These are phyloP conservation scores for Tirmania nivea DNA, from an alignment of 495 filamentous ascomycete species.

Conservation along the genomic window DNA sequence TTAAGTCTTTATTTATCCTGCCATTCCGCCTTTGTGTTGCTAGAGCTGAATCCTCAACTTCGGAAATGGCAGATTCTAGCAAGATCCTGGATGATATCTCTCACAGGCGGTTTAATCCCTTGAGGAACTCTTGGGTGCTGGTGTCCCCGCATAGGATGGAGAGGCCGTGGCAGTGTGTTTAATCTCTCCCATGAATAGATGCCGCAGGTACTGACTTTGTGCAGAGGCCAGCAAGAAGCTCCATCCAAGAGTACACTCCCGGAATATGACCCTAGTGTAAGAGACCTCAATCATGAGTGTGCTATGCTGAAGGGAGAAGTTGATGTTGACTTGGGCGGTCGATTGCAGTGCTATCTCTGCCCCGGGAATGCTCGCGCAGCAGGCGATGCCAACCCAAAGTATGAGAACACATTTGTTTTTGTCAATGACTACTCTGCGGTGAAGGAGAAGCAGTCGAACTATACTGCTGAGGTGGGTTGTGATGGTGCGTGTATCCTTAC, in stretches of 20 bases:
- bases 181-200: too few species aligned
- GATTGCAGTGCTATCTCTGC: slow-evolving; percentile 66
- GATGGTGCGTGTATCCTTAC: slow-evolving; percentile 24
- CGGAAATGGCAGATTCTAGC: background rate
- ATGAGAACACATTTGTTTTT: slow-evolving; percentile 74
- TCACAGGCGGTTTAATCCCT: slow-evolving; percentile 79
- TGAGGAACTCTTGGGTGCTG: slow-evolving; percentile 72
- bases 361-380: slow-evolving; percentile 82
- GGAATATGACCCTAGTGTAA: slow-evolving; percentile 50
- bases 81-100: slow-evolving; percentile 85
- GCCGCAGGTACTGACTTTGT: background rate
- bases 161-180: slow-evolving; percentile 88
- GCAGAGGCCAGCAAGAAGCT: slow-evolving; percentile 74
- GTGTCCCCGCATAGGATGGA: slow-evolving; percentile 93
- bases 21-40: too few species aligned
- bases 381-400: slow-evolving; percentile 72
- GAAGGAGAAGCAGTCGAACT: slow-evolving; percentile 69
- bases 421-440: slow-evolving; percentile 97
- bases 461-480: slow-evolving; percentile 30
- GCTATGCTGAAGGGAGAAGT: background rate
- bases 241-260: slow-evolving; percentile 58
- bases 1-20: too few species aligned
- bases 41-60: too few species aligned
- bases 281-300: too few species aligned
- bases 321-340: background rate